A percentile compares a stretch with the other conserved stretches of the same genome.
Conservation (phyloP, 2,329 filamentous ascomycete species). For the Colletotrichum neosansevieriae region DNA sequence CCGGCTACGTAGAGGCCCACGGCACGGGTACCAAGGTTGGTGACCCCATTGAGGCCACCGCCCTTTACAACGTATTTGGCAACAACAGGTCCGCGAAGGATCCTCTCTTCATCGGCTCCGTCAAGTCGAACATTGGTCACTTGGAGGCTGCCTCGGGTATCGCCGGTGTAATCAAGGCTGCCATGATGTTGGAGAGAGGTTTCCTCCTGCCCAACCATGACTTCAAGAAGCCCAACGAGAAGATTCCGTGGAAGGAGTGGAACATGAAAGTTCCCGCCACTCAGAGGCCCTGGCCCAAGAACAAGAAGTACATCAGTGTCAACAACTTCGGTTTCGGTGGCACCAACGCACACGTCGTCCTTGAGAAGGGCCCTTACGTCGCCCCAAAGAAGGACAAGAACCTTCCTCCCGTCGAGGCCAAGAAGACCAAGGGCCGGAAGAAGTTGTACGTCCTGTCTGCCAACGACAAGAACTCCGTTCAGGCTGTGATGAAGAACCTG, state of each 20-base stretch:
- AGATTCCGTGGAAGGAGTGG: conserved; percentile 63
- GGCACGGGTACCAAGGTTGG: conserved; percentile 68
- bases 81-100: conserved; percentile 39
- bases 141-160: conserved; percentile 65
- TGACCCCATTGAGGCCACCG: conserved; percentile 66
- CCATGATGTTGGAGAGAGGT: conserved; percentile 62
- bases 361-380: conserved; percentile 53
- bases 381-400: conserved; percentile 41
- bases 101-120: conserved; percentile 60
- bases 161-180: conserved; percentile 63
- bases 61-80: conserved; percentile 59
- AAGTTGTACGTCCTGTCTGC: conserved; percentile 59
- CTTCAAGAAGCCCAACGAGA: conserved; percentile 61
- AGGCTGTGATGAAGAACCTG: conserved; percentile 47
- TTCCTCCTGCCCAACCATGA: conserved; percentile 64
- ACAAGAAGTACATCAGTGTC: conserved; percentile 63
- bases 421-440: conserved; percentile 26
- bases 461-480: conserved; percentile 52
- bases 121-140: conserved; percentile 66
- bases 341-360: conserved; percentile 59
- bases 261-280: conserved; percentile 60
- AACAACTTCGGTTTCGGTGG: conserved; percentile 61
- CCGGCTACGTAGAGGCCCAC: conserved; percentile 62
- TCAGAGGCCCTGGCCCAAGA: conserved; percentile 59
- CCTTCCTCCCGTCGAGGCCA: conserved; percentile 8